These are phyloP conservation scores for Catenaria anguillulae DNA, from an alignment of 371 early-diverging fungal genomes.

Conservation along the genomic window DNA sequence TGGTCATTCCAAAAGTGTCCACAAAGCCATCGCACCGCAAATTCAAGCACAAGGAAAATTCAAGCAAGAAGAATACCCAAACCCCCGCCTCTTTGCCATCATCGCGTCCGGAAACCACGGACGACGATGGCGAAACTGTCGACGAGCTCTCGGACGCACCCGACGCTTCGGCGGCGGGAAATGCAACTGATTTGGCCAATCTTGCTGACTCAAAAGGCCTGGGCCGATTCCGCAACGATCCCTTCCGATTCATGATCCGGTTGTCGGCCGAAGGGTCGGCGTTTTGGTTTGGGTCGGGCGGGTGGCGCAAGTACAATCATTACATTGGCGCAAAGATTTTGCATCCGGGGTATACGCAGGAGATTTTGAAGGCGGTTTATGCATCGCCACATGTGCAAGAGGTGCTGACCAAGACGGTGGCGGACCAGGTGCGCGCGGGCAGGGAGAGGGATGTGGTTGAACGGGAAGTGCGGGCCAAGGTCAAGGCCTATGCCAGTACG, in stretches of 20 bases:
- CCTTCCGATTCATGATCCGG: slow-evolving; percentile 58
- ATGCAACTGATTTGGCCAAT: no score
- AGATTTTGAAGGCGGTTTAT: slow-evolving; percentile 42
- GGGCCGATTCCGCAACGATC: slow-evolving; percentile 54
- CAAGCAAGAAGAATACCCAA: no score
- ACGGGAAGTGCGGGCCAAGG: not conserved
- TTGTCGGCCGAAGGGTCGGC: slow-evolving; percentile 51
- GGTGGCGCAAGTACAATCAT: slow-evolving; percentile 62
- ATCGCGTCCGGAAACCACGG: no score
- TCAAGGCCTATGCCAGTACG: not conserved
- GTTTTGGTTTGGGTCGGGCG: slow-evolving; percentile 23
- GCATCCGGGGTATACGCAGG: slow-evolving; percentile 45
- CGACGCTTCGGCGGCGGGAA: no score
- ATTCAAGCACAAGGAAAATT: no score
- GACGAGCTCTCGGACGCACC: no score
- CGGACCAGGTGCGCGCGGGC: slow-evolving; percentile 1
- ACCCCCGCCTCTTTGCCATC: no score
- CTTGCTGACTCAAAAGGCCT: not conserved
- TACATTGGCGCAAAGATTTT: slow-evolving; percentile 60
- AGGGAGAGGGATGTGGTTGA: not conserved
- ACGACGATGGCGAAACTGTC: no score
- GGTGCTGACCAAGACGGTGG: slow-evolving; percentile 24
- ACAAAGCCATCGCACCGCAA: no score
- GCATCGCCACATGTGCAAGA: not conserved
- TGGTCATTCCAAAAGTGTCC: no score